A percentile compares a stretch with the other conserved stretches of the same genome.
Evolutionary conservation across 139 green algal species (phyloP).

Genomic region (Coelastrella sp.): DNA sequence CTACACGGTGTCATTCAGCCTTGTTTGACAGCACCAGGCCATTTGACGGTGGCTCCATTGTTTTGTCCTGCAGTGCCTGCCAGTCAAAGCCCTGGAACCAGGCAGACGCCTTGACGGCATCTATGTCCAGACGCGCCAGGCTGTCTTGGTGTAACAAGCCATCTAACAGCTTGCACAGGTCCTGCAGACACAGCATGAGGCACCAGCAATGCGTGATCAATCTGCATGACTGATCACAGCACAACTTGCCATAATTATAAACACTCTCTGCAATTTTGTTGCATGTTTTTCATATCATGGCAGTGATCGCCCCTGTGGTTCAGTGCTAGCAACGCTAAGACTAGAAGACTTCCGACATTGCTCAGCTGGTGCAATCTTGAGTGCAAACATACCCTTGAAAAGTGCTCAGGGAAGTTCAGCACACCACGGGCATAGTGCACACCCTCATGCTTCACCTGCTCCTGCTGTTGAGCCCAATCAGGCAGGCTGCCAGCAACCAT

Average conservation of each 20-base stretch:
- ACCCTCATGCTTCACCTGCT: neutral
- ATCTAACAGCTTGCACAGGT: slow-evolving; percentile 3
- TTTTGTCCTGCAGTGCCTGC: slow-evolving; percentile 25
- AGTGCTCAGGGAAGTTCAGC: slow-evolving; percentile 30
- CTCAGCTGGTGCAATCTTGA: neutral
- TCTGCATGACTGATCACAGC: too few species aligned
- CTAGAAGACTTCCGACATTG: too few species aligned
- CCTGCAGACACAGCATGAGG: neutral
- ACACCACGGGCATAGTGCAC: neutral
- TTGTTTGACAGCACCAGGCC: too few species aligned
- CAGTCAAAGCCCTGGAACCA: slow-evolving; percentile 44
- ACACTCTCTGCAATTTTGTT: too few species aligned
- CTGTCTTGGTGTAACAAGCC: slow-evolving; percentile 18
- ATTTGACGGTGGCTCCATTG: neutral
- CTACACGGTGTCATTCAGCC: too few species aligned
- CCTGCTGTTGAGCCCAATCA: slow-evolving; percentile 7
- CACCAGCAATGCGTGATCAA: too few species aligned
- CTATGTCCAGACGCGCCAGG: neutral
- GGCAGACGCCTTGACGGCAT: neutral
- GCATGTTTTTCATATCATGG: too few species aligned
- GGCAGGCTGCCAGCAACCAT: slow-evolving; percentile 34
- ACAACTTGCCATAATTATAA: too few species aligned
- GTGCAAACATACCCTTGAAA: neutral
- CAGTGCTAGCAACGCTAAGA: too few species aligned
- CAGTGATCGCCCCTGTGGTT: too few species aligned